Evolutionary conservation across 1,284 basidiomycete genomes (phyloP).

Genomic region (Xerocomus tenax): DNA sequence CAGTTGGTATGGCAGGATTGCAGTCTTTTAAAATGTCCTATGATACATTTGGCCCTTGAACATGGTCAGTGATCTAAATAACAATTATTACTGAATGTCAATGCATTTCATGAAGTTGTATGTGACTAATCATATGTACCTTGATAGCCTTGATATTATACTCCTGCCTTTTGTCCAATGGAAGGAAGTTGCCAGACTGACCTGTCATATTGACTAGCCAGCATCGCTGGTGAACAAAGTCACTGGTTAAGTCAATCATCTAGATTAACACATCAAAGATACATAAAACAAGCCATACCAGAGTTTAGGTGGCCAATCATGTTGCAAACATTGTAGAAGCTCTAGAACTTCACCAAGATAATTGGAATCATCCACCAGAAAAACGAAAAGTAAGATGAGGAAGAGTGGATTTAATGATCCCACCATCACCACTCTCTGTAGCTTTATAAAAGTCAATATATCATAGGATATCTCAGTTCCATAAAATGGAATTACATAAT

Average conservation of each 20-base stretch:
- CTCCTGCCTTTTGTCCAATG: slow-evolving; percentile 8
- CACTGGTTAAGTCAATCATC: not conserved
- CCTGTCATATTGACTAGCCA: slow-evolving; percentile 13
- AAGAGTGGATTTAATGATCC: slow-evolving; percentile 3
- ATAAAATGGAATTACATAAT: slow-evolving; percentile 10
- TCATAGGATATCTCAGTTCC: slow-evolving; percentile 20
- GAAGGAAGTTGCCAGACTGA: not conserved
- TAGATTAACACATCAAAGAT: too few relatives aligned
- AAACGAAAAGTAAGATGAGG: slow-evolving; percentile 7
- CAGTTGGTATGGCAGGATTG: slow-evolving; percentile 6
- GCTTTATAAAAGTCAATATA: slow-evolving; percentile 10
- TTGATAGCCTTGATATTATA: slow-evolving; percentile 10
- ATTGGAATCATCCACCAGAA: slow-evolving; percentile 9
- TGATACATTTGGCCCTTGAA: slow-evolving; percentile 6
- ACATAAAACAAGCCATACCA: slow-evolving; percentile 1
- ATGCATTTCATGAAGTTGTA: not conserved
- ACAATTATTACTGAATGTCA: too few relatives aligned
- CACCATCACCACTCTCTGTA: slow-evolving; percentile 7
- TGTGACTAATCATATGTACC: too few relatives aligned
- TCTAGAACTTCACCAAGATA: slow-evolving; percentile 9
- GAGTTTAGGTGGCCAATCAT: slow-evolving; percentile 6
- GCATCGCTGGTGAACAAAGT: not conserved
- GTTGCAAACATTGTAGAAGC: slow-evolving; percentile 5
- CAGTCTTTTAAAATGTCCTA: slow-evolving; percentile 5
- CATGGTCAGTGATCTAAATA: not conserved